Conservation (phyloP, 73 alveolate genomes). For the Paramecium tetraurelia region DNA sequence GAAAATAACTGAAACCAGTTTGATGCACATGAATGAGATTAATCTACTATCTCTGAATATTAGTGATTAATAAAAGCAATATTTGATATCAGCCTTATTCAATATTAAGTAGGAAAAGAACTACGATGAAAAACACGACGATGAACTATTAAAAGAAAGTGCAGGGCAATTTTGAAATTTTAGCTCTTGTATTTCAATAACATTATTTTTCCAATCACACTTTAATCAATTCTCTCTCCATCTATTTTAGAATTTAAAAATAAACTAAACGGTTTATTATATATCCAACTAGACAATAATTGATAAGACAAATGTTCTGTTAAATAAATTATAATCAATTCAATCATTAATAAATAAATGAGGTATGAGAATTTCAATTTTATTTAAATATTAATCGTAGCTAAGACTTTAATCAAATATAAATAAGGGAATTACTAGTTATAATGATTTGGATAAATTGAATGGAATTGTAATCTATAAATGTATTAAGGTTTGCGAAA, state of each 20-base stretch:
- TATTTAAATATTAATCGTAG: not conserved
- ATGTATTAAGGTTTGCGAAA: not conserved
- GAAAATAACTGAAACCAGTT: not conserved
- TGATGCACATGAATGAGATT: not conserved
- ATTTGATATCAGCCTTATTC: not conserved
- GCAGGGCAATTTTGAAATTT: not conserved
- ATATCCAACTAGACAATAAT: not conserved
- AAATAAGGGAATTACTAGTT: slow-evolving; percentile 63
- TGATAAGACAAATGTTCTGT: too few species aligned
- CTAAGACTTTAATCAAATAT: slow-evolving; percentile 58
- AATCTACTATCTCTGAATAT: not conserved
- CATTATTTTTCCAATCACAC: not conserved
- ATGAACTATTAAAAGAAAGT: not conserved
- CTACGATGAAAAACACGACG: not conserved
- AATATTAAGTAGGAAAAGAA: not conserved
- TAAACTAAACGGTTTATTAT: not conserved
- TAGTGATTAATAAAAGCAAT: not conserved
- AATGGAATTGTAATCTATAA: not conserved
- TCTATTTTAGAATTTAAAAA: not conserved
- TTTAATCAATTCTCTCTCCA: not conserved
- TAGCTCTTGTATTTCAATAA: not conserved
- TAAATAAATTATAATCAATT: too few species aligned
- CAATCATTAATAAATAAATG: too few species aligned
- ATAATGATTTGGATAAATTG: slow-evolving; percentile 64
- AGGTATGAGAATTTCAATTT: slow-evolving; percentile 8